Evolutionary conservation across 164 flowering plant species (phyloP).

Genomic region (Dillenia turbinata): DNA sequence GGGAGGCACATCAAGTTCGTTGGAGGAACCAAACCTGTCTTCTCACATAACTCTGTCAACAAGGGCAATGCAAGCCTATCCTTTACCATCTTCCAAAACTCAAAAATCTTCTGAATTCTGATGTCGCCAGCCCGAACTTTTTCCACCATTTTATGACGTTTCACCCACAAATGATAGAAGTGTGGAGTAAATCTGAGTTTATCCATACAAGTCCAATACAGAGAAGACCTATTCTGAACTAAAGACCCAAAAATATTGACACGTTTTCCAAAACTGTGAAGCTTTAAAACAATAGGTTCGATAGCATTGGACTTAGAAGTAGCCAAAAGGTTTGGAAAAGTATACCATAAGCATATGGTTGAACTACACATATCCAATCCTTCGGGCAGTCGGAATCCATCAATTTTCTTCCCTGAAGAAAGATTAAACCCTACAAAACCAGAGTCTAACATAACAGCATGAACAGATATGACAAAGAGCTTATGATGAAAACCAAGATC

Average conservation of each 20-base stretch:
- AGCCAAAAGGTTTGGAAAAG: slow-evolving; percentile 41
- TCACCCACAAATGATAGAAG: slow-evolving; percentile 31
- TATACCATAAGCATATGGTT: slow-evolving; percentile 37
- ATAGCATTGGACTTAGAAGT: not conserved
- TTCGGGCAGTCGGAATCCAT: slow-evolving; percentile 36
- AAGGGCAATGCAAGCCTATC: slow-evolving; percentile 75
- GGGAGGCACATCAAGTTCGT: slow-evolving; percentile 74
- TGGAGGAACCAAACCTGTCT: slow-evolving; percentile 48
- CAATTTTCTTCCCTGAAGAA: slow-evolving; percentile 14
- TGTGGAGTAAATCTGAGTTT: slow-evolving; percentile 34
- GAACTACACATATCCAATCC: slow-evolving; percentile 32
- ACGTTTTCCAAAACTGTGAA: slow-evolving; percentile 47
- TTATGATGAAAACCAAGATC: slow-evolving; percentile 19
- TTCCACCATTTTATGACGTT: slow-evolving; percentile 6
- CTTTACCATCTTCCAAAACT: slow-evolving; percentile 75
- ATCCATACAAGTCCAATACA: slow-evolving; percentile 32
- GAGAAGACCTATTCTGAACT: slow-evolving; percentile 17
- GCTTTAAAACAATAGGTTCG: slow-evolving; percentile 44
- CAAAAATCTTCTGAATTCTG: slow-evolving; percentile 26
- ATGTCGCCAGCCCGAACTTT: not conserved
- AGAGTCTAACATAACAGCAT: slow-evolving; percentile 67
- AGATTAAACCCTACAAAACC: slow-evolving; percentile 63
- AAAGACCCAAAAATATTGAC: slow-evolving; percentile 60
- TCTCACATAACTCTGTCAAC: slow-evolving; percentile 62
- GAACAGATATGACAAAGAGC: slow-evolving; percentile 55